Base-by-base conservation (phyloP, 768 basidiomycete genomes). In the Lactarius indigo region DNA sequence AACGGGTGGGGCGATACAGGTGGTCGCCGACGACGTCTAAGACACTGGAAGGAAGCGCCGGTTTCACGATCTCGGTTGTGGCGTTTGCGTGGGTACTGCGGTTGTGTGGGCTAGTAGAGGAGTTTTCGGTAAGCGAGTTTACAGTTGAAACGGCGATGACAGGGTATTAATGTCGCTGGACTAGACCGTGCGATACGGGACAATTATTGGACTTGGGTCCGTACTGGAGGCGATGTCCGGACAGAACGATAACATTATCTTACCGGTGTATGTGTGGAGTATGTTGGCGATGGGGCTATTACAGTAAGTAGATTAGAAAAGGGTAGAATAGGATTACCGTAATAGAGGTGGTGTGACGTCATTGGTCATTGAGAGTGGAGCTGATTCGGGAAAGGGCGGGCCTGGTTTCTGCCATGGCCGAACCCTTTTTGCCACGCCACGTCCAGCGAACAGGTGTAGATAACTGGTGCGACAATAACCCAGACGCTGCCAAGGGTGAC, bases 191-290 rank as follows among this genome's bases (percentile, higher is more conserved):
- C 82, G 87, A 30, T 98, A 96, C 75, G 76, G 82, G 17, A 71
- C 82, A 55, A 87, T 90, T 35, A 82, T 88, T 33, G 76, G 78
- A n/a, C 74, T 91, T 50, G 82, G 91, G 5, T 87, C 87, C 3
- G 75, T 92, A 52, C 82, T 98, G 70, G 97, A 99, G 78, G 97
- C 94, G 18, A 77, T 95, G 64, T 94, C 93, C 23, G 89, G 90
- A 74, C 97, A 99, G 78, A 98, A 98, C 77, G 97, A 99, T 78
- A 99, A 99, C 78, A 81, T 99, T 70, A 94, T 92, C 50, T 80
- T 99, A 68, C 96, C 97, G n/a, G 78, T 98, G 77, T 98, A 90
- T 76, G 88, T 96, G 81, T 99, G 95, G 94, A 90, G 91, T 74
- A 81, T 94, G 78, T 94, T 59, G 62, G 69, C 37, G 69, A 66